Evolutionary conservation across 495 filamentous ascomycete species (phyloP), one percentile per base, ranked within the genome.

Genomic region (Penicillium goetzii): DNA sequence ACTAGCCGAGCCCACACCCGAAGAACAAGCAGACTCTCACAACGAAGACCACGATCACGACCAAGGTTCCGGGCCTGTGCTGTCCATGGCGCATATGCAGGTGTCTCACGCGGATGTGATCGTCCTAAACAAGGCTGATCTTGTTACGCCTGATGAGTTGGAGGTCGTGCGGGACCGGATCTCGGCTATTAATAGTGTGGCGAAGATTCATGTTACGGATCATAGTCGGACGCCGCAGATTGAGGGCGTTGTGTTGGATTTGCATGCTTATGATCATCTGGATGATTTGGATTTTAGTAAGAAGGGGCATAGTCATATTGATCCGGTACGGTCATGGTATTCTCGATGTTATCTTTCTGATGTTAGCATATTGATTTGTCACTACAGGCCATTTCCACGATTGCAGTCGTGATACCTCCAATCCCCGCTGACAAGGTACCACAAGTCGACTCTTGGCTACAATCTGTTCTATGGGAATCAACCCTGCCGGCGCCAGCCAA

Each of bases 91-190:
- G 25, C 94, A 98, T 75, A 84, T 97, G 62, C 95, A 99, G 68
- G 96, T 98, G 43, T 96, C 92, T 3, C 93, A 97, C 71, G 96
- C 95, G n/a, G 95, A 99, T 77, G 91, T 97, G 17, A 84, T 99
- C 21, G 85, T 99, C 43, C 84, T 99, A 49, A 99, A 98, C 76
- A 99, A 99, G 74, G 81, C 85, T n/a, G 95, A 99, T 72, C 78
- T 97, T 0, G 92, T 98, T n/a, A 84, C 84, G 15, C 68, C 79
- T 0, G 75, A 84, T 12, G 88, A 96, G 63, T 78, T 99, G 14
- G 77, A 84, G 12, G 72, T 62, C 2, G 88, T 96, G 8, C 78
- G 78, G 62, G 82, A 86, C 32, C 83, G 94, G 38, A 85, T 98
- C 45, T 73, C 78, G 36, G 86, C 90, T 17, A 98, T 99, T 73